phyloP scores from a whole-genome alignment of 2,329 filamentous ascomycete genomes.

The Mariannaea elegans region DNA sequence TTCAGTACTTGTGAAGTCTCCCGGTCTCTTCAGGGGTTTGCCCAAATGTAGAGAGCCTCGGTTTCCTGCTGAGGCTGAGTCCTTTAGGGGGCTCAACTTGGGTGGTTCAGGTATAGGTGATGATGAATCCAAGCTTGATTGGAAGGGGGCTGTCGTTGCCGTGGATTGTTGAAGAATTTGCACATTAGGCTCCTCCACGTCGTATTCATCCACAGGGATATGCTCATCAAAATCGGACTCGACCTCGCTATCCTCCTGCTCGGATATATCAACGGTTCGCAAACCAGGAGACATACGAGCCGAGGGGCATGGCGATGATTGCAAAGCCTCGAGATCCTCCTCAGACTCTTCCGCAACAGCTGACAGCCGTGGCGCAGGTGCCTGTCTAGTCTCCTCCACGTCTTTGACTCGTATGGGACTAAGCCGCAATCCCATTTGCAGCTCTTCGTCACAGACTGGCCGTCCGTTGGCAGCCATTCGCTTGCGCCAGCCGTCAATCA shows the following conservation, averaged over 20 bases:
- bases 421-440: slow-evolving; percentile 73
- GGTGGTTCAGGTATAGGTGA: slow-evolving; percentile 58
- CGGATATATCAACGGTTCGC: slow-evolving; percentile 32
- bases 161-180: slow-evolving; percentile 56
- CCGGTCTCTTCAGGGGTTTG: slow-evolving; percentile 44
- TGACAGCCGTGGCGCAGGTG: slow-evolving; percentile 50
- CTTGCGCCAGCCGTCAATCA: slow-evolving; percentile 93
- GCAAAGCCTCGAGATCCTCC: slow-evolving; percentile 40
- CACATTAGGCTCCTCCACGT: slow-evolving; percentile 54
- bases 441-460: slow-evolving; percentile 73
- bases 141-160: slow-evolving; percentile 37
- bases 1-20: slow-evolving; percentile 57
- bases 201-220: slow-evolving; percentile 53
- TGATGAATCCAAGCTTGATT: slow-evolving; percentile 49
- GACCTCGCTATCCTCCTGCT: slow-evolving; percentile 46
- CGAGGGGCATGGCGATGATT: slow-evolving; percentile 42
- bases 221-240: slow-evolving; percentile 57
- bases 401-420: slow-evolving; percentile 66
- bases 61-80: slow-evolving; percentile 62
- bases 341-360: slow-evolving; percentile 59
- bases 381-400: slow-evolving; percentile 56
- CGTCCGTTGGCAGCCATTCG: slow-evolving; percentile 77
- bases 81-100: slow-evolving; percentile 61
- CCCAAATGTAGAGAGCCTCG: slow-evolving; percentile 42
- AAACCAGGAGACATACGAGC: slow-evolving; percentile 27